Evolutionary conservation across 2,329 filamentous ascomycete species (phyloP), one percentile per base, ranked within the genome.

Genomic region (Neonectria punicea): DNA sequence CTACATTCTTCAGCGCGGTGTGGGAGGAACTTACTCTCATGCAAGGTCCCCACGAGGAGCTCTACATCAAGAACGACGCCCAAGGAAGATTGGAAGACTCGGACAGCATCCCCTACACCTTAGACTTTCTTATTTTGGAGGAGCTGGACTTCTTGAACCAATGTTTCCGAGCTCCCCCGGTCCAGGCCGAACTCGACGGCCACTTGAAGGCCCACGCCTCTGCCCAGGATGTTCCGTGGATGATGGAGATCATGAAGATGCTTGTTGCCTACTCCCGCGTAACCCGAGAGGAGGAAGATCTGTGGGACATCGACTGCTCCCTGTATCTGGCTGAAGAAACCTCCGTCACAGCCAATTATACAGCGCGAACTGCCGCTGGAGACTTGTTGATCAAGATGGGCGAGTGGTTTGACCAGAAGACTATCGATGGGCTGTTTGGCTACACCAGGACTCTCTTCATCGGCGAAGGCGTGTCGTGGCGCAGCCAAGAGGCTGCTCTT

Each of bases 231-330:
- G 90, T 90, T 2, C 89, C 89, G 8, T 98, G 95, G 95, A 86
- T 98, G 70, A 86, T 92, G 36, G 92, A 97, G 74, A 89, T 98
- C 20, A 92, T 98, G 88, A 92, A 92, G 77, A 86, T 98, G 69
- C 88, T 94, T 10, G 89, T 94, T 20, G 89, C 90, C 1, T 98
- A 97, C 79, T 91, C 94, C 13, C 93, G 95, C 70, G 97, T 99
- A 72, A 94, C 92, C 2, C 90, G 89, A 30, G 96, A 99, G 78
- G 96, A 98, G 76, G 93, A 98, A 80, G 93, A 93, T 8, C 82
- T 99, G 10, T 99, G 96, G 96, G 93, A 98, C 72, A 93, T 98
- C 67, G 96, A 99, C 78, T 92, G 97, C 71, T 98, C 97, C 63
- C 87, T 99, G 2, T 99, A 97, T 80, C 85, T 99, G 51, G 95